Percentiles rank a stretch among this genome's conserved stretches.
These are phyloP conservation scores for Xylaria sp. DNA, from an alignment of 2,329 filamentous ascomycete genomes.

Conservation along the genomic window DNA sequence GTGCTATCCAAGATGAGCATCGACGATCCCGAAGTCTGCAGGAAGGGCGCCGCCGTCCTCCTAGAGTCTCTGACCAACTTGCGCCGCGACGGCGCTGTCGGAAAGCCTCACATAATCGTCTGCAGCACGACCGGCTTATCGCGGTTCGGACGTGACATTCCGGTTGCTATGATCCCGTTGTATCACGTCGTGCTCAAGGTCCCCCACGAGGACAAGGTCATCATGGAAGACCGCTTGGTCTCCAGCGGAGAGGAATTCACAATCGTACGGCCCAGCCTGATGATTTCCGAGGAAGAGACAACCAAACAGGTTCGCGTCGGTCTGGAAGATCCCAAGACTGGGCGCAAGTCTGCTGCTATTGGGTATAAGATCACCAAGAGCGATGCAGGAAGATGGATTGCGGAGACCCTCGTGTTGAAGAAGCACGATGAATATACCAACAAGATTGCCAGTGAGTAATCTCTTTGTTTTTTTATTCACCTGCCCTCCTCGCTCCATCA, in stretches of 20 bases:
- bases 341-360: conserved; percentile 52
- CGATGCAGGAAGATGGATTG: conserved; percentile 62
- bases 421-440: conserved; percentile 46
- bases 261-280: conserved; percentile 54
- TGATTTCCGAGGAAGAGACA: conserved; percentile 47
- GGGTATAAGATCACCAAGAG: conserved; percentile 61
- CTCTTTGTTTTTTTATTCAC: background rate
- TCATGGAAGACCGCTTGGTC: conserved; percentile 56
- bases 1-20: conserved; percentile 47
- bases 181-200: conserved; percentile 56
- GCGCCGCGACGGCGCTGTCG: conserved; percentile 44
- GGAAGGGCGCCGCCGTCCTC: conserved; percentile 56
- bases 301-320: conserved; percentile 52
- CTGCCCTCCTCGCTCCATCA: background rate
- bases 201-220: conserved; percentile 61
- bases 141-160: conserved; percentile 55
- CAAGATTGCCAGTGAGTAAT: conserved; percentile 49
- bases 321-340: conserved; percentile 52
- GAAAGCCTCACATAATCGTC: conserved; percentile 53
- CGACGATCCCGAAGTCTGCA: conserved; percentile 62
- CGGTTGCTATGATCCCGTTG: conserved; percentile 56
- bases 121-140: conserved; percentile 59
- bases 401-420: conserved; percentile 52
- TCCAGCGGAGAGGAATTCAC: conserved; percentile 52
- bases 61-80: conserved; percentile 53